Percentiles rank a stretch among this genome's conserved stretches.
Evolutionary conservation across 768 basidiomycete species (phyloP).

Genomic region (Leucocoprinus sp.): DNA sequence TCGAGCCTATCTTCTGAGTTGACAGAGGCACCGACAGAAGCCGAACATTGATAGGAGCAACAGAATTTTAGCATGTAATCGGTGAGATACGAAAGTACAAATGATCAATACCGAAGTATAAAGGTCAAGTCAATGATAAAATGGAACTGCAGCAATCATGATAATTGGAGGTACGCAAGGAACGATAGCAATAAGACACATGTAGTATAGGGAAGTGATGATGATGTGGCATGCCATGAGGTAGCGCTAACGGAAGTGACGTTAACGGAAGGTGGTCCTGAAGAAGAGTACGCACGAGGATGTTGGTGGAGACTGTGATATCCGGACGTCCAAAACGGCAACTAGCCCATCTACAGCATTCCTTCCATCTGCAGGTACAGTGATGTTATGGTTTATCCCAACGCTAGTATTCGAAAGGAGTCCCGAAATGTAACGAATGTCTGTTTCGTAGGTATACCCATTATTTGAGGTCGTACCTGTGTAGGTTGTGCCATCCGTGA

Average conservation of each 20-base stretch:
- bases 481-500: slow-evolving; percentile 56
- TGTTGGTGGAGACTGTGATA: slow-evolving; percentile 31
- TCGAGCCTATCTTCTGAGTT: too few species aligned
- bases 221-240: slow-evolving; percentile 16
- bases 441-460: slow-evolving; percentile 68
- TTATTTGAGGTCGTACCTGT: slow-evolving; percentile 53
- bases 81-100: too few species aligned
- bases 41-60: too few species aligned
- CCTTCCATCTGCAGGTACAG: slow-evolving; percentile 42
- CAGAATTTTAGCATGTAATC: too few species aligned
- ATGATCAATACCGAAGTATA: background rate
- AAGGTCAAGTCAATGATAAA: background rate
- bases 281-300: slow-evolving; percentile 22
- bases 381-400: slow-evolving; percentile 60
- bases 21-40: too few species aligned
- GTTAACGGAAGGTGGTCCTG: background rate
- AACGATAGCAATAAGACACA: slow-evolving; percentile 1
- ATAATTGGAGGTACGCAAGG: slow-evolving; percentile 9
- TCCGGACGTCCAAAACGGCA: slow-evolving; percentile 66
- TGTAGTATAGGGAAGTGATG: slow-evolving; percentile 15
- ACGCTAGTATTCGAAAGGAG: slow-evolving; percentile 59
- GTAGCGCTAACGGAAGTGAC: slow-evolving; percentile 4
- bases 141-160: slow-evolving; percentile 7
- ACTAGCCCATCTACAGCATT: slow-evolving; percentile 78
- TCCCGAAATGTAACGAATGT: slow-evolving; percentile 61